These are phyloP conservation scores for Hericium rajendrae DNA, from an alignment of 768 basidiomycete genomes.

Conservation along the genomic window DNA sequence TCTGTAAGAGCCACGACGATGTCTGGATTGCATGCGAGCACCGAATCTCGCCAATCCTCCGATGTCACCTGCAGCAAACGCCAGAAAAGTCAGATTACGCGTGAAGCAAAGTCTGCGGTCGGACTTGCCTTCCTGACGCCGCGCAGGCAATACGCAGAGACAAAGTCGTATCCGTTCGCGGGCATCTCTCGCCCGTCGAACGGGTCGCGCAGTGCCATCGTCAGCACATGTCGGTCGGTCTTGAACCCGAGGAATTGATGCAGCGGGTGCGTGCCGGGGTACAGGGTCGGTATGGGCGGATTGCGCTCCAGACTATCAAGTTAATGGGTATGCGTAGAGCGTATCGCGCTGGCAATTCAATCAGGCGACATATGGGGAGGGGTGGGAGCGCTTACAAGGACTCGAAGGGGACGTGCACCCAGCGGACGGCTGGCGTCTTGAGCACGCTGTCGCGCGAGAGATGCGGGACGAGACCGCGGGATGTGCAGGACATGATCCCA, in stretches of 20 bases:
- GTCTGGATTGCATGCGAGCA: constrained; percentile 50
- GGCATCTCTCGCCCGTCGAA: constrained; percentile 59
- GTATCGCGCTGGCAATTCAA: not conserved
- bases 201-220: constrained; percentile 58
- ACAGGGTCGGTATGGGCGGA: constrained; percentile 59
- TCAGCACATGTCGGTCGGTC: constrained; percentile 38
- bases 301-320: constrained; percentile 48
- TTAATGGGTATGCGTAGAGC: not conserved
- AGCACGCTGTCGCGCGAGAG: constrained; percentile 53
- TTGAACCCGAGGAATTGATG: constrained; percentile 57
- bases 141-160: constrained; percentile 50
- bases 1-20: constrained; percentile 65
- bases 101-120: constrained; percentile 1
- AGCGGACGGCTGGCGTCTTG: constrained; percentile 39
- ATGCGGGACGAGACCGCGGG: constrained; percentile 68
- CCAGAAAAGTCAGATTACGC: not conserved
- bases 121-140: constrained; percentile 62
- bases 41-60: constrained; percentile 46
- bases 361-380: constrained; percentile 4
- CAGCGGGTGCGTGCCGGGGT: constrained; percentile 41
- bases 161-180: constrained; percentile 49
- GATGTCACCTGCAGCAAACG: constrained; percentile 37
- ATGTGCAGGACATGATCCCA: constrained; percentile 49
- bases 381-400: constrained; percentile 49
- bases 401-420: constrained; percentile 70